Evolutionary conservation across 208 protist genomes (phyloP), one percentile per base, ranked within the genome.

Genomic region (Acanthamoeba rhysodes): DNA sequence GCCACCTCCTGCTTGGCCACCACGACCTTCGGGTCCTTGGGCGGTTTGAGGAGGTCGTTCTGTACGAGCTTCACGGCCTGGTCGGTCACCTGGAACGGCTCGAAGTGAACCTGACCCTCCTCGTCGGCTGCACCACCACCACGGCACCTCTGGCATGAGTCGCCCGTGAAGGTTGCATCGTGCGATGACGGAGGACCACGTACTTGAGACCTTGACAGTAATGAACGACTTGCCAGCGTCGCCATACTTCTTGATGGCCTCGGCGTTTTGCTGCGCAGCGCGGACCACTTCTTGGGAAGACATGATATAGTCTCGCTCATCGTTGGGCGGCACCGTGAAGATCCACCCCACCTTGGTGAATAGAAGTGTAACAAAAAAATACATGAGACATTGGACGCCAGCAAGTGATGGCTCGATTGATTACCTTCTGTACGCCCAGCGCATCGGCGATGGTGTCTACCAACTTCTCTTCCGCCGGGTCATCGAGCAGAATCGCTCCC

Each of bases 1-100:
- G 34, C n/a, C 8, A 90, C 80, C 50, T 90, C 80, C 80, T 90
- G n/a, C 29, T 66, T 57, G 53, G 55, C 53, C 48, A 68, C 14
- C 27, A 57, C 48, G 29, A 90, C 80, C 55, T 57, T 66, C 50
- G 80, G 53, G 55, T 90, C 80, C 27, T 27, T 8, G 5, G 55
- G 27, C 14, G 80, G 80, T 27, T 64, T 64, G 48, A 90, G 4
- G 53, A 90, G 53, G 29, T 66, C 80, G 48, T 57, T 68, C 80
- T 90, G 53, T 0, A 68, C 29, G 27, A 90, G 80, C 80, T 64
- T 90, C 29, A 90, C 80, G 27, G 24, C 50, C 80, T 90, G 80
- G 32, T 90, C 80, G 27, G 80, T 68, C 80, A 37, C 14, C 50
- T 90, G 80, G 55, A 68, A 90, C 18, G 80, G 29, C 80, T 90